These are phyloP conservation scores for Turnera subulata DNA, from an alignment of 345 rosid genomes.

Conservation along the genomic window DNA sequence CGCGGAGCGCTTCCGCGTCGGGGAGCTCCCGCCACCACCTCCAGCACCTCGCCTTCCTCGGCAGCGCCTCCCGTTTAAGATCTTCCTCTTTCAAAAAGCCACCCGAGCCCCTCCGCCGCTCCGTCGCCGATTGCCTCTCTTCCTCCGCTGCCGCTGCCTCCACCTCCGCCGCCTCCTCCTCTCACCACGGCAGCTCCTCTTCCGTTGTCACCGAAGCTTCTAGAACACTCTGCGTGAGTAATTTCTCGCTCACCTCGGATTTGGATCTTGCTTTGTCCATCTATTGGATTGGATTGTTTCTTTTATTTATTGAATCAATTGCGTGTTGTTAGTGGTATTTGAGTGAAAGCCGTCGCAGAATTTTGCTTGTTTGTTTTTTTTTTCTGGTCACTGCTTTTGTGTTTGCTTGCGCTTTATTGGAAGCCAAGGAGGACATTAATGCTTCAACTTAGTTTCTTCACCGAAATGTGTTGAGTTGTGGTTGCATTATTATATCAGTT, in stretches of 20 bases:
- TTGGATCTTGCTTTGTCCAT: constrained; percentile 28
- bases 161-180: constrained; percentile 37
- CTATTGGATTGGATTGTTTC: background rate
- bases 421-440: background rate
- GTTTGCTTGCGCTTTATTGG: background rate
- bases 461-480: constrained; percentile 2
- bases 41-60: constrained; percentile 26
- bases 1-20: constrained; percentile 57
- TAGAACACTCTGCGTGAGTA: constrained; percentile 88
- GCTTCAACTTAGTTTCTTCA: background rate
- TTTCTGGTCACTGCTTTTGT: background rate
- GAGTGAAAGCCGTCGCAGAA: too few species aligned
- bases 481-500: background rate
- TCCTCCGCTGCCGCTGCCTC: constrained; percentile 37
- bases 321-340: too few species aligned
- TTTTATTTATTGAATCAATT: background rate
- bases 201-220: constrained; percentile 66
- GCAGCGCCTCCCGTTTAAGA: constrained; percentile 71
- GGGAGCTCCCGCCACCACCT: constrained; percentile 52
- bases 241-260: constrained; percentile 13
- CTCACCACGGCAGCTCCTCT: constrained; percentile 58
- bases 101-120: constrained; percentile 94
- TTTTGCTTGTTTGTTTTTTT: too few species aligned
- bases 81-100: constrained; percentile 78
- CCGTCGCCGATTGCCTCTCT: constrained; percentile 72